These are phyloP conservation scores for Erythrobasidium yunnanense DNA, from an alignment of 768 basidiomycete genomes.

Conservation along the genomic window DNA sequence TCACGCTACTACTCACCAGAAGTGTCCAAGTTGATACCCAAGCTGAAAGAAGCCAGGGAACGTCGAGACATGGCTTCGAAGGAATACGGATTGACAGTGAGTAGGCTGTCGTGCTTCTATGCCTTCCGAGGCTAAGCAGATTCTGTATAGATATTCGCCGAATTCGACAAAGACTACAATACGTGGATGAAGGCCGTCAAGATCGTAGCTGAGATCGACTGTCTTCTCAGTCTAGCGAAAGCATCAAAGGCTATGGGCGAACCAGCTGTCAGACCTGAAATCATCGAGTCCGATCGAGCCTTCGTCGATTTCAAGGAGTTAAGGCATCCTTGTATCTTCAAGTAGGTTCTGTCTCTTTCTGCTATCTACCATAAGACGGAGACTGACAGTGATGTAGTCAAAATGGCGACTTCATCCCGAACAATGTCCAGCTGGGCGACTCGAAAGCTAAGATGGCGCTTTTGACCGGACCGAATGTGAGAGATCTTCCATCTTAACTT, in stretches of 20 bases:
- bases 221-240: constrained; percentile 80
- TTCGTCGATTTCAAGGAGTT: constrained; percentile 78
- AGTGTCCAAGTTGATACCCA: constrained; percentile 58
- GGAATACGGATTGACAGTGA: constrained; percentile 59
- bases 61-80: constrained; percentile 68
- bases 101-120: not conserved
- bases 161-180: constrained; percentile 66
- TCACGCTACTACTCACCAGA: constrained; percentile 68
- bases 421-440: constrained; percentile 75
- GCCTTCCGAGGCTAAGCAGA: not conserved
- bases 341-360: constrained; percentile 23
- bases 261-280: constrained; percentile 81
- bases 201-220: constrained; percentile 89
- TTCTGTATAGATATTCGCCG: constrained; percentile 49
- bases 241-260: constrained; percentile 80
- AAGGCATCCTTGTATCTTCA: constrained; percentile 70
- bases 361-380: not conserved
- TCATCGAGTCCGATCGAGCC: constrained; percentile 68
- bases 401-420: constrained; percentile 68
- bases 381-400: not conserved
- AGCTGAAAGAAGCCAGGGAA: constrained; percentile 87
- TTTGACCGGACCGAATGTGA: constrained; percentile 59
- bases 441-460: constrained; percentile 60
- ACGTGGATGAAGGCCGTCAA: constrained; percentile 70
- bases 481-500: not conserved